These are phyloP conservation scores for Salix caprea DNA, from an alignment of 345 rosid genomes.

Conservation along the genomic window DNA sequence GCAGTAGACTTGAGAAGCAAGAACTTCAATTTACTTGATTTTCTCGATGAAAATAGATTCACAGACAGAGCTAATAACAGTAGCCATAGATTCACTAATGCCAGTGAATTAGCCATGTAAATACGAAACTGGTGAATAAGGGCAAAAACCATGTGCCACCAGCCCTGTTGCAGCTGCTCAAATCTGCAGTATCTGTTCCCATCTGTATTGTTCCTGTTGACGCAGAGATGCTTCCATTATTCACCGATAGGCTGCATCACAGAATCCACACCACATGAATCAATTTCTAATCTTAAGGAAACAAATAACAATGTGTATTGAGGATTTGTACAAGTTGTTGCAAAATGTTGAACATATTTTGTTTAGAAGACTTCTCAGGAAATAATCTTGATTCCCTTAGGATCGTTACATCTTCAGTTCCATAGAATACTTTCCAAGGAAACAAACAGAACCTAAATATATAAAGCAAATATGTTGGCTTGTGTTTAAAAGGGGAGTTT, in stretches of 20 bases:
- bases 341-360: neutral
- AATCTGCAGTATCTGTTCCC: slow-evolving; percentile 44
- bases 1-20: neutral
- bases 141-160: slow-evolving; percentile 26
- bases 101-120: neutral
- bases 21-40: neutral
- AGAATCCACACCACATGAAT: neutral
- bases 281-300: neutral
- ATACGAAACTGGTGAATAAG: slow-evolving; percentile 5
- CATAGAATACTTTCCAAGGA: neutral
- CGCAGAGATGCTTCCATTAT: slow-evolving; percentile 36
- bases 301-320: no score
- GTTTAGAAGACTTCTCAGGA: neutral
- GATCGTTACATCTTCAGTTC: neutral
- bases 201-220: slow-evolving; percentile 37
- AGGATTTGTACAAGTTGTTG: neutral
- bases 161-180: slow-evolving; percentile 37
- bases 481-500: neutral
- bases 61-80: neutral
- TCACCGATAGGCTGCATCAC: slow-evolving; percentile 47
- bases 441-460: neutral
- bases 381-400: neutral
- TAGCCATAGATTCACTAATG: neutral
- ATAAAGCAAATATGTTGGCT: neutral
- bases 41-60: neutral